These are phyloP conservation scores for Candolleomyces efflorescens DNA, from an alignment of 768 basidiomycete genomes.

Conservation along the genomic window DNA sequence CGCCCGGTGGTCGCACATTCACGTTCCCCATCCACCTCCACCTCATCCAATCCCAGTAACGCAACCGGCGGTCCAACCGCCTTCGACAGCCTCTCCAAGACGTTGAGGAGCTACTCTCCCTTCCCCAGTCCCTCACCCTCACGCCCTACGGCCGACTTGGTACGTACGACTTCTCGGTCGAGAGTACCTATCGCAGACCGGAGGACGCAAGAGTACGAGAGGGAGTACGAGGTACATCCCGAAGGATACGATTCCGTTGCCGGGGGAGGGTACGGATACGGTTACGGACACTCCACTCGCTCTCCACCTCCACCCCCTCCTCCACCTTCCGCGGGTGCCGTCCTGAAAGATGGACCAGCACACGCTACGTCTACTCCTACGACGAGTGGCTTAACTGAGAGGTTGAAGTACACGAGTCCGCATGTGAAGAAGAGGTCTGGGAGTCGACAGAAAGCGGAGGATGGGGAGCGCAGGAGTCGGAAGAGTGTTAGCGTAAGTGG, in stretches of 20 bases:
- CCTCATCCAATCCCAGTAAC: neutral
- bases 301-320: too few relatives aligned
- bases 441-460: too few relatives aligned
- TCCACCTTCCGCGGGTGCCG: too few relatives aligned
- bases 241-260: too few relatives aligned
- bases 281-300: neutral
- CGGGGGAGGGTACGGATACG: conserved; percentile 1
- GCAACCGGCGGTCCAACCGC: too few relatives aligned
- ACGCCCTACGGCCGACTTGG: neutral
- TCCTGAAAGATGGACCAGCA: too few relatives aligned
- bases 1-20: neutral
- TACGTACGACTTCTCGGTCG: too few relatives aligned
- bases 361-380: too few relatives aligned
- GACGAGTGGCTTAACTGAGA: neutral
- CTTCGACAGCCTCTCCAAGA: neutral
- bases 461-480: too few relatives aligned
- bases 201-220: conserved; percentile 19
- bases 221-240: conserved; percentile 24
- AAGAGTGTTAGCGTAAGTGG: neutral
- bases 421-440: too few relatives aligned
- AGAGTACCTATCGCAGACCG: too few relatives aligned
- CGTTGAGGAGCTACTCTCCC: too few relatives aligned
- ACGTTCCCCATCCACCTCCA: neutral
- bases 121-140: neutral
- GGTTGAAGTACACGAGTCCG: neutral